Conservation (phyloP, 805 yeast genomes). For the Ogataea paraovalis region DNA sequence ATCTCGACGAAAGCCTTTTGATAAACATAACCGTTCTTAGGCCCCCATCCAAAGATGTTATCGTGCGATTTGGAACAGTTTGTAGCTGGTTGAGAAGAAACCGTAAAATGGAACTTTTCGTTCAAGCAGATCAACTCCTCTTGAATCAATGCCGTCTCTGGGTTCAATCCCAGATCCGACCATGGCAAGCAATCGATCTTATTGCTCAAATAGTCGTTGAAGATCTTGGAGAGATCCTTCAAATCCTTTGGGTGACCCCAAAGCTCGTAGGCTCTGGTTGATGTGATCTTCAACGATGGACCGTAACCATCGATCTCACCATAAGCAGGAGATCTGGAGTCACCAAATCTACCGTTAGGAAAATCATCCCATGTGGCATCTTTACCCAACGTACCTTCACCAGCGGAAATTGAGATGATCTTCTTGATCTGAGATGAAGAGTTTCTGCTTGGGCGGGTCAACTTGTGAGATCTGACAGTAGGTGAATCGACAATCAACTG, state of each 20-base stretch:
- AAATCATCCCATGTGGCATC: slow-evolving; percentile 98
- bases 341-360: slow-evolving; percentile 94
- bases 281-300: slow-evolving; percentile 75
- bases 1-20: slow-evolving; percentile 94
- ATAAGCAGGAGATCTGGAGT: slow-evolving; percentile 91
- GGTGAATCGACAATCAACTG: slow-evolving; percentile 28
- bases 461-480: slow-evolving; percentile 10
- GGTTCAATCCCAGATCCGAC: slow-evolving; percentile 79
- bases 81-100: slow-evolving; percentile 95
- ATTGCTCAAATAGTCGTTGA: slow-evolving; percentile 68
- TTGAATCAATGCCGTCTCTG: slow-evolving; percentile 91
- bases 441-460: slow-evolving; percentile 11
- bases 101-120: slow-evolving; percentile 70
- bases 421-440: slow-evolving; percentile 44
- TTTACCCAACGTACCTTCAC: slow-evolving; percentile 78
- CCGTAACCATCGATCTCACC: slow-evolving; percentile 99
- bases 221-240: slow-evolving; percentile 60
- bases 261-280: slow-evolving; percentile 57
- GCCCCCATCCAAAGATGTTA: slow-evolving; percentile 96
- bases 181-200: slow-evolving; percentile 83
- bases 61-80: slow-evolving; percentile 77
- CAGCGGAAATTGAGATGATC: slow-evolving; percentile 73
- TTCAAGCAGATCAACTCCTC: slow-evolving; percentile 83
- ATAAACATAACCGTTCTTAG: slow-evolving; percentile 78
- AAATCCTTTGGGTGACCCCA: slow-evolving; percentile 76